A percentile compares a stretch with the other conserved stretches of the same genome.
Evolutionary conservation across 2,329 filamentous ascomycete species (phyloP).

Genomic region (Thermomyces lanuginosus): DNA sequence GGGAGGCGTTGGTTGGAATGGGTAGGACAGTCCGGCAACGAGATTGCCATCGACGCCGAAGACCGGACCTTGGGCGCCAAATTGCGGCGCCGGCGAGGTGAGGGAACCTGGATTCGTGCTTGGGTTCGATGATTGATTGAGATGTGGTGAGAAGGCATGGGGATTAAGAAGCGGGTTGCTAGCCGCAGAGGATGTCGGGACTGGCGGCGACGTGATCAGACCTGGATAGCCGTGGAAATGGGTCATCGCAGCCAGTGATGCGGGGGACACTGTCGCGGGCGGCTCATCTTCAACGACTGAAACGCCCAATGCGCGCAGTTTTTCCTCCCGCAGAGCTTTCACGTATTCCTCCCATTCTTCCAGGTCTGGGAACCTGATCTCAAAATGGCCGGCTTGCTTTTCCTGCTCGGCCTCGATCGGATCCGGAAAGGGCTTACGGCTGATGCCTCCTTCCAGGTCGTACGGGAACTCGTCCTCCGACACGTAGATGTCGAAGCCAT

Average conservation of each 20-base stretch:
- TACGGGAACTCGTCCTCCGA: conserved; percentile 13
- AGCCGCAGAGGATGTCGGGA: conserved; percentile 61
- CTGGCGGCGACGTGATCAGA: conserved; percentile 66
- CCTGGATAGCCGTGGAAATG: conserved; percentile 49
- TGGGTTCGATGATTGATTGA: conserved; percentile 43
- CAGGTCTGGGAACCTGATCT: conserved; percentile 29
- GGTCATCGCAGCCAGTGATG: conserved; percentile 42
- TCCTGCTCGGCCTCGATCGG: conserved; percentile 22
- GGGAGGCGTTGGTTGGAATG: conserved; percentile 47
- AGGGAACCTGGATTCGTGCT: conserved; percentile 49
- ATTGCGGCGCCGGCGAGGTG: conserved; percentile 53
- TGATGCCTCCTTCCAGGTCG: conserved; percentile 24
- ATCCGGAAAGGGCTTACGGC: conserved; percentile 29
- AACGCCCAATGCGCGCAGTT: conserved; percentile 79
- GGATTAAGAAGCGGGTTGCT: conserved; percentile 49
- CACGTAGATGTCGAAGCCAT: conserved; percentile 23
- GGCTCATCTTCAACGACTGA: conserved; percentile 61
- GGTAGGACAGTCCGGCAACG: conserved; percentile 50
- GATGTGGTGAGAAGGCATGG: conserved; percentile 47
- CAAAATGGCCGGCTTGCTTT: conserved; percentile 15
- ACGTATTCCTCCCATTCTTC: conserved; percentile 63
- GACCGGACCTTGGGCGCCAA: conserved; percentile 43
- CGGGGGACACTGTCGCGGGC: conserved; percentile 49
- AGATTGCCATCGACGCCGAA: conserved; percentile 42
- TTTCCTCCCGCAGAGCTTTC: conserved; percentile 71